Base-by-base conservation (phyloP, 257 asterid genomes). In the Solanum pinnatisectum region DNA sequence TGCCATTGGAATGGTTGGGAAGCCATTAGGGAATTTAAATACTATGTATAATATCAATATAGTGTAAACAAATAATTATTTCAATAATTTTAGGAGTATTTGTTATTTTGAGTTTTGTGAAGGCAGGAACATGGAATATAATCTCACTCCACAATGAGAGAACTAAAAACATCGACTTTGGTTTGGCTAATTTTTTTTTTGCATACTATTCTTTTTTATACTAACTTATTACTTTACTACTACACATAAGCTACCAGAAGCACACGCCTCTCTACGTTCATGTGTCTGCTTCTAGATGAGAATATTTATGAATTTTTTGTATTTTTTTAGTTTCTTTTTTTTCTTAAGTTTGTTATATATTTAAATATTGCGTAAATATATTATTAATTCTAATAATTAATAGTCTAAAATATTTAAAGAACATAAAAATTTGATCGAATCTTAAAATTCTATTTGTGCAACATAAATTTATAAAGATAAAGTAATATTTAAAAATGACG, bases 1-100 rank as follows among this genome's bases (percentile, higher is more conserved):
- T 90, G 94, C 98, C 98, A 95, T 56, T 92, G 94, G 90, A 95
- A 92, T 12, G 94, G 44, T 49, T 56, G 65, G 65, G 65, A 14
- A 33, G 78, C 42, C 78, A 71, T 68, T 32, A 71, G 7, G 5
- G 78, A 68, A 68, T 68, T 25, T 13, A 23, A 63, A 23, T 23
- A 33, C 35, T 33, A 59, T 20, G 27, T 59, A 59, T 52, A 59
- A 16, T 7, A 6, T 20, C 22, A 10, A 63, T 63, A 63, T 2
- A 8, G 20, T 25, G 73, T 65, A 25, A 25, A 65, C 14, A 22
- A 65, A n/a, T 25, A 25, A 65, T 1, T 65, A n/a, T 65, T 63
- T 32, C 8, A 6, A 63, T 23, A 63, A n/a, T 63, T 23, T 65
- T 65, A 30, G 30, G 30, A 30, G 30, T 30, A 65, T 65, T 65